A percentile compares a stretch with the other conserved stretches of the same genome.
These are phyloP conservation scores for Xylaria flabelliformis DNA, from an alignment of 495 filamentous ascomycete genomes.

Conservation along the genomic window DNA sequence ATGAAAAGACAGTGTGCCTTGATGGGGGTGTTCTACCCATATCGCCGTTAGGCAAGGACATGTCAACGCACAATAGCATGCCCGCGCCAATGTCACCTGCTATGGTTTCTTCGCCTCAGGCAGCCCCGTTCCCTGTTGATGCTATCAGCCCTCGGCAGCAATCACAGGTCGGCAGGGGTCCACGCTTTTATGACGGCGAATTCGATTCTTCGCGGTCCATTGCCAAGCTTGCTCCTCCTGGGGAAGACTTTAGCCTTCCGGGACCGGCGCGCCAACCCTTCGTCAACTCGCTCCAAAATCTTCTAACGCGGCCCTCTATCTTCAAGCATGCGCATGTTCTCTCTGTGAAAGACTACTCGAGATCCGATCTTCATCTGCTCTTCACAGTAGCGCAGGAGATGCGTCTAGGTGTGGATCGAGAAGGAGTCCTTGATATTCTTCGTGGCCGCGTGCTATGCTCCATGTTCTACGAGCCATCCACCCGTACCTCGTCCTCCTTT, in stretches of 20 bases:
- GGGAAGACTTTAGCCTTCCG: conserved; percentile 62
- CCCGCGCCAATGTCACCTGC: conserved; percentile 61
- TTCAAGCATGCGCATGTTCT: conserved; percentile 89
- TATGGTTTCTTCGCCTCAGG: conserved; percentile 55
- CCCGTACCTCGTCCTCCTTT: conserved; percentile 93
- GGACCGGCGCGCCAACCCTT: conserved; percentile 48
- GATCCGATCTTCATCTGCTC: conserved; percentile 85
- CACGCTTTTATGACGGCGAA: conserved; percentile 33
- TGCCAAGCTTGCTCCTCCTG: conserved; percentile 33
- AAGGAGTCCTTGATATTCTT: conserved; percentile 86
- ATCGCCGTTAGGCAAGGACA: conserved; percentile 69
- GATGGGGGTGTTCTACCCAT: conserved; percentile 69
- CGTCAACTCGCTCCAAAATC: conserved; percentile 59
- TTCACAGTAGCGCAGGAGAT: conserved; percentile 98
- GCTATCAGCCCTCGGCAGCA: conserved; percentile 53
- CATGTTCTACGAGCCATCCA: conserved; percentile 97
- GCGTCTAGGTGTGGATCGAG: conserved; percentile 87
- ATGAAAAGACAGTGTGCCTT: conserved; percentile 76
- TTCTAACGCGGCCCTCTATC: conserved; percentile 74
- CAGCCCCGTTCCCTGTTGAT: conserved; percentile 47
- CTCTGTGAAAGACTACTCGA: conserved; percentile 86
- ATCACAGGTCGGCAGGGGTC: conserved; percentile 44
- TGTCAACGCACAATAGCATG: conserved; percentile 72
- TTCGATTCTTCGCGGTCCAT: conserved; percentile 30
- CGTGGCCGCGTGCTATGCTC: conserved; percentile 85